These are phyloP conservation scores for Trichosphaerium sp. DNA, from an alignment of 78 protist species.

Conservation along the genomic window DNA sequence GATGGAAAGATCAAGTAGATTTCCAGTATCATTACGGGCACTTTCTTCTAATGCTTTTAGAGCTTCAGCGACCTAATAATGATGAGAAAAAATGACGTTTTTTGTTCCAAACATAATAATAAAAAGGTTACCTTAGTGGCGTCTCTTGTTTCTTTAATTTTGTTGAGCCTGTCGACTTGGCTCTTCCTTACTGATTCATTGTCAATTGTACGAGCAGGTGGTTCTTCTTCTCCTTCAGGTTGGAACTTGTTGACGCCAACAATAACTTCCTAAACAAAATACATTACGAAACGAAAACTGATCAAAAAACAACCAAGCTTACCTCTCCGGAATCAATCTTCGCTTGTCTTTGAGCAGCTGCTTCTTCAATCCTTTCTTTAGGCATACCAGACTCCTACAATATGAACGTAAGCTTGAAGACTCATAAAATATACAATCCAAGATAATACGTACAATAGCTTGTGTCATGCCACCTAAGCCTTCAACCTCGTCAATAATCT, in stretches of 20 bases:
- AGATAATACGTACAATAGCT: constrained; percentile 45
- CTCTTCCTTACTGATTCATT: constrained; percentile 44
- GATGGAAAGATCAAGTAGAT: constrained; percentile 55
- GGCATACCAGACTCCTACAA: constrained; percentile 91
- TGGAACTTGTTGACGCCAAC: constrained; percentile 94
- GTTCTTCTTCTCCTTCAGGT: constrained; percentile 40
- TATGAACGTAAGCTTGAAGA: not conserved
- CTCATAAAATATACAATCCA: not conserved
- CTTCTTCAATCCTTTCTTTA: constrained; percentile 88
- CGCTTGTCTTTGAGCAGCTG: constrained; percentile 88
- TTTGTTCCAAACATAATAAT: no score
- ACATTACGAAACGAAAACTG: no score
- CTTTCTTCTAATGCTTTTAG: constrained; percentile 54
- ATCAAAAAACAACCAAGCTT: no score
- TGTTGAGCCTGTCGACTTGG: constrained; percentile 45
- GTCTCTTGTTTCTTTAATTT: constrained; percentile 24
- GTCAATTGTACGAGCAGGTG: constrained; percentile 67
- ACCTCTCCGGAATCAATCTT: constrained; percentile 75
- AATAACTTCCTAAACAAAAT: constrained; percentile 54
- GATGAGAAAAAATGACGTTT: not conserved
- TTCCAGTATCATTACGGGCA: constrained; percentile 18
- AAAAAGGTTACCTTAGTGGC: not conserved
- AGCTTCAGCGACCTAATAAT: not conserved
- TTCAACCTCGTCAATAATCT: constrained; percentile 62
- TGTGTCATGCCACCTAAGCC: constrained; percentile 88